Conservation (phyloP, 2,329 filamentous ascomycete species). For the Aspergillus neotritici region DNA sequence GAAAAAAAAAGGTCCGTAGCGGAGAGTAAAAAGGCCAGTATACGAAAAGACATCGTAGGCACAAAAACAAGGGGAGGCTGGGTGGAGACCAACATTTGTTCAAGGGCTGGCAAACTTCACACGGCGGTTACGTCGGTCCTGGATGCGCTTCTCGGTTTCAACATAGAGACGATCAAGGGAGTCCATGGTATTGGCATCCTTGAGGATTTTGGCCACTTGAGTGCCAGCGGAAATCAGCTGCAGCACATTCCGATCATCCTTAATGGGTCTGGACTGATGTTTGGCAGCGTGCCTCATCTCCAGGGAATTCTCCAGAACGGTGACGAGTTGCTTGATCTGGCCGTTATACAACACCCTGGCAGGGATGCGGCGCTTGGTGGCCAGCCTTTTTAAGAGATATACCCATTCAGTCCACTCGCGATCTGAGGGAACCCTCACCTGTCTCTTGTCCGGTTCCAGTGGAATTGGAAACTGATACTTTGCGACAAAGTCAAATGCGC, state of each 20-base stretch:
- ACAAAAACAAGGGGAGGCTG: conserved; percentile 1
- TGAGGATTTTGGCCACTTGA: conserved; percentile 80
- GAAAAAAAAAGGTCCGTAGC: neutral
- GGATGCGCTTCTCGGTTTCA: conserved; percentile 72
- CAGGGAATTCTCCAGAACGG: conserved; percentile 78
- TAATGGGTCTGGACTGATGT: conserved; percentile 74
- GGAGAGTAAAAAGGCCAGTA: conserved; percentile 7
- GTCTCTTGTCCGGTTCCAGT: conserved; percentile 73
- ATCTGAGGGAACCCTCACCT: conserved; percentile 67
- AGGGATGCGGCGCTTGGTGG: conserved; percentile 79
- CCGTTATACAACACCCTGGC: conserved; percentile 79
- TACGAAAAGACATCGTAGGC: conserved; percentile 9
- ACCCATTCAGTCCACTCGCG: conserved; percentile 92
- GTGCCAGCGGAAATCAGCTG: conserved; percentile 82
- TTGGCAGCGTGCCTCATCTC: conserved; percentile 83
- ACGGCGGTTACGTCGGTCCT: conserved; percentile 51
- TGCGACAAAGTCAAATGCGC: conserved; percentile 83
- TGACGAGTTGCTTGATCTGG: conserved; percentile 87
- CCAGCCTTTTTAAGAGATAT: conserved; percentile 75
- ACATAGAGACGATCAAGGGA: conserved; percentile 76
- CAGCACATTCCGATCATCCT: conserved; percentile 82
- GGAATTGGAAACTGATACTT: conserved; percentile 89
- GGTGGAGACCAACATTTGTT: conserved; percentile 7
- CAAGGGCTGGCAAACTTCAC: conserved; percentile 32
- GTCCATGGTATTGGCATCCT: conserved; percentile 77